These are phyloP conservation scores for Xerocomellus chrysenteron DNA, from an alignment of 768 basidiomycete species.

Conservation along the genomic window DNA sequence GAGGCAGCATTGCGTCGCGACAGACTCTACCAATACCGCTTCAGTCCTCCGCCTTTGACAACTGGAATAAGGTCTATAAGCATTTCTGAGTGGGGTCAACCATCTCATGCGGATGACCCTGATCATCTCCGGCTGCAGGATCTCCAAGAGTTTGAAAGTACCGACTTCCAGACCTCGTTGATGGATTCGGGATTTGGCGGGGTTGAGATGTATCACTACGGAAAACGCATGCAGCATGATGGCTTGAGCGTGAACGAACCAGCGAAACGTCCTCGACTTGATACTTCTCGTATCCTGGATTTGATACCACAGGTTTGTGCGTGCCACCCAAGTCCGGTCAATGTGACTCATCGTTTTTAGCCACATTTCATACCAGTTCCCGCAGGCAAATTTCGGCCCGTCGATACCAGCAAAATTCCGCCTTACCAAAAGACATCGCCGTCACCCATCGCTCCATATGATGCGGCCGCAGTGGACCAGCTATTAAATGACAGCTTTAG, in stretches of 20 bases:
- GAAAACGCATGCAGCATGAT: constrained; percentile 9
- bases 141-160: constrained; percentile 45
- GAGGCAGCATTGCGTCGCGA: constrained; percentile 15
- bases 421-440: constrained; percentile 38
- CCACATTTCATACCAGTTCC: constrained; percentile 22
- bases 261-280: constrained; percentile 36
- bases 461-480: constrained; percentile 31
- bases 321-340: neutral
- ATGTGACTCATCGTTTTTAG: constrained; percentile 20
- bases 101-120: constrained; percentile 25
- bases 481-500: constrained; percentile 33
- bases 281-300: constrained; percentile 35
- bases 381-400: constrained; percentile 13
- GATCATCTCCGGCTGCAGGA: constrained; percentile 39
- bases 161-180: constrained; percentile 28
- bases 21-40: constrained; percentile 24
- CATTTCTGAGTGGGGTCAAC: constrained; percentile 42
- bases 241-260: constrained; percentile 9
- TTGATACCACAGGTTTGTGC: constrained; percentile 47
- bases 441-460: constrained; percentile 36
- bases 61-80: neutral
- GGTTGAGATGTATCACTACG: neutral
- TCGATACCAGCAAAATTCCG: constrained; percentile 24
- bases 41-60: constrained; percentile 16
- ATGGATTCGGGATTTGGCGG: neutral